These are phyloP conservation scores for Tulasnella calospora DNA, from an alignment of 768 basidiomycete genomes.

Conservation along the genomic window DNA sequence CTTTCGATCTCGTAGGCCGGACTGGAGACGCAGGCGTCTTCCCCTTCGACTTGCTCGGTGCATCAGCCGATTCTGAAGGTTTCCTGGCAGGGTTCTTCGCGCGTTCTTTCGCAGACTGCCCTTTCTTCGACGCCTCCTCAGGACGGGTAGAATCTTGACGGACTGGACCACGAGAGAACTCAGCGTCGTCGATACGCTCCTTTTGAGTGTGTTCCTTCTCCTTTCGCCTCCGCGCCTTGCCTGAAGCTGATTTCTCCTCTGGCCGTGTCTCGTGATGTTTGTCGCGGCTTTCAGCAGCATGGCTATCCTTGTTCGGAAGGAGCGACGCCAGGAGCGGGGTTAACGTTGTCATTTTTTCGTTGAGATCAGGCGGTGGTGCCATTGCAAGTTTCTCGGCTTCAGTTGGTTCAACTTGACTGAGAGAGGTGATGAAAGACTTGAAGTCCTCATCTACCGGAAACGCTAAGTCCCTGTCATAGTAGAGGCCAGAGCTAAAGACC, in stretches of 20 bases:
- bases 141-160: background rate
- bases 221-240: conserved; percentile 41
- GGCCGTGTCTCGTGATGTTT: conserved; percentile 53
- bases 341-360: conserved; percentile 63
- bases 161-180: conserved; percentile 20
- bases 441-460: conserved; percentile 66
- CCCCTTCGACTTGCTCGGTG: conserved; percentile 26
- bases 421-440: conserved; percentile 70
- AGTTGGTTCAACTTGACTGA: conserved; percentile 46
- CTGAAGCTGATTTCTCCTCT: background rate
- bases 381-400: conserved; percentile 57
- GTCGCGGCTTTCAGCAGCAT: conserved; percentile 62
- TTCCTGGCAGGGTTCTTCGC: conserved; percentile 12
- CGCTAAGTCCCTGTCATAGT: background rate
- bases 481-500: background rate
- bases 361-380: conserved; percentile 26
- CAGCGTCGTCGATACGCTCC: background rate
- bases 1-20: background rate
- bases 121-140: conserved; percentile 10
- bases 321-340: conserved; percentile 92
- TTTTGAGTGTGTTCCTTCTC: conserved; percentile 34
- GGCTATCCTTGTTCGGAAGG: conserved; percentile 70
- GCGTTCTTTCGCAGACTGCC: conserved; percentile 26
- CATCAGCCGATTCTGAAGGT: conserved; percentile 9
- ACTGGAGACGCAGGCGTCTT: background rate